Evolutionary conservation across 805 yeast species (phyloP), one percentile per base, ranked within the genome.

Genomic region (Zygosaccharomyces pseudorouxii): DNA sequence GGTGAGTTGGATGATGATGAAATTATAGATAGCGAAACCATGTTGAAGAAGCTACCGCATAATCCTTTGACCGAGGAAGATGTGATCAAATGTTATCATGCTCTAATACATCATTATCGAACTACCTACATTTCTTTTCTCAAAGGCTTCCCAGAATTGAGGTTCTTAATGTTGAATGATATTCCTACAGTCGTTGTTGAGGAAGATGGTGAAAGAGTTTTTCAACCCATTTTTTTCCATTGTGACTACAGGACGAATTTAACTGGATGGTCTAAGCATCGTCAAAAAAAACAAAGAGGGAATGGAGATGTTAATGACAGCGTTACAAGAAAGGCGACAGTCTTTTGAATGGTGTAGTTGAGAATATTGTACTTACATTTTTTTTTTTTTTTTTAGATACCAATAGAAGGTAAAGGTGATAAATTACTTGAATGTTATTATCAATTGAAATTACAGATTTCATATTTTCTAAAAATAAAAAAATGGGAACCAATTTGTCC

Each of bases 81-180:
- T 50, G 63, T 71, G 19, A 62, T 68, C 18, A 44, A 56, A 5
- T 56, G 72, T 31, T 69, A 65, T 31, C 72, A 69, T 45, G 65
- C 71, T 12, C 50, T 69, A n/a, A 60, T 71, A 7, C 75, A 72
- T 53, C 70, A 67, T 46, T 59, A 68, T 48, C 66, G 58, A 33
- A 47, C 61, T 4, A 71, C 72, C 3, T 58, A 71, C 37, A 58
- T 63, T 31, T 57, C 74, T 5, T 65, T 72, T 47, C 53, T 71
- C 16, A 53, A 54, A 5, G 60, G 65, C 1, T 69, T 70, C 47
- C 64, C 68, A 12, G 51, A 61, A 6, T 48, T 72, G 42, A 59
- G 69, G 45, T 72, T 69, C 45, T 49, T 72, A 48, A 72, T 71
- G 49, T 48, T 72, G 39, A 71, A 71, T 48, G 74, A 71, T 46